Base-by-base conservation (phyloP, 257 asterid genomes). In the Gentiana dahurica region DNA sequence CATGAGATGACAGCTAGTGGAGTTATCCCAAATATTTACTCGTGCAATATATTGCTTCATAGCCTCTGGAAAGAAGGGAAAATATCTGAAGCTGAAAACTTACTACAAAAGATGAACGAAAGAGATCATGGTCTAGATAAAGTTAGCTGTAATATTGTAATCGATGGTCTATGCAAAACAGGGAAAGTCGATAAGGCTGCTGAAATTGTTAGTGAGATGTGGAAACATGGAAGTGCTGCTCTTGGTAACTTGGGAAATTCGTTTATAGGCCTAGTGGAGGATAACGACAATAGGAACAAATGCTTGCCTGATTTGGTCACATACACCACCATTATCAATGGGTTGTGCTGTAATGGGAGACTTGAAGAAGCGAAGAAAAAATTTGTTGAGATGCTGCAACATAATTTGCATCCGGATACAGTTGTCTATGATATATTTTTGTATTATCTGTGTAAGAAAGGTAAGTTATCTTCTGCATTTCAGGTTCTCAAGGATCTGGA, bases 401-500 rank as follows among this genome's bases (percentile, higher is more conserved):
- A 80, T 73, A 74, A 79, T 50, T 61, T 87, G 53, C 68, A 60
- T 64, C 98, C 98, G 44, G 95, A 87, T 81, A 77, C 95, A 54
- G 52, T 79, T 37, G 60, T 87, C 34, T 87, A 85, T 59, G 78
- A 87, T 75, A 85, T 79, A 63, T 79, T 91, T 60, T 51, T 85
- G 8, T 68, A 76, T 65, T 65, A 73, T 71, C 69, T 91, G 72
- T 83, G 95, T 61, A 78, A 76, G 74, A 81, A 74, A 70, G 95
- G 94, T 53, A 91, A 91, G 76, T 59, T 85, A 59, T 88, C 97
- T 50, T 70, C 94, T 57, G 98, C 98, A 44, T 87, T 87, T 72
- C 92, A 85, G 81, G 98, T 91, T 75, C 89, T 91, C 13, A 85
- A 81, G 69, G 98, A 91, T 73, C 87, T 87, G 97, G 98, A 91